Evolutionary conservation across 2,329 filamentous ascomycete genomes (phyloP).

Genomic region (Stenocarpella maydis): DNA sequence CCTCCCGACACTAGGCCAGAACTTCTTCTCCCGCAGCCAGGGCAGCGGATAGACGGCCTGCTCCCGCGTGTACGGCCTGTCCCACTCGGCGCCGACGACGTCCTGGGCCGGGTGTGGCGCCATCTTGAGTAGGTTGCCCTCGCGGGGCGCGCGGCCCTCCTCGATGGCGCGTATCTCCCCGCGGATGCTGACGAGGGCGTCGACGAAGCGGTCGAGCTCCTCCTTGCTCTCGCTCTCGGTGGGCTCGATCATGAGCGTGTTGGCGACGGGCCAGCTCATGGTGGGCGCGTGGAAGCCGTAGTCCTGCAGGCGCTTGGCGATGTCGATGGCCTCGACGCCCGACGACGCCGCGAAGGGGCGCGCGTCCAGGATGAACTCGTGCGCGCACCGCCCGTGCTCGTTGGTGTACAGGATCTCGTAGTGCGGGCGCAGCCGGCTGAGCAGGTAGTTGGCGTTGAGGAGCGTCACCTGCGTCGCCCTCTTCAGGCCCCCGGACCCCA

Average conservation of each 20-base stretch:
- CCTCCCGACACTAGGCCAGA: slow-evolving; percentile 89
- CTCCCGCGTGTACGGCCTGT: slow-evolving; percentile 81
- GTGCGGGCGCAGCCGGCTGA: slow-evolving; percentile 83
- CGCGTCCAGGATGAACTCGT: slow-evolving; percentile 95
- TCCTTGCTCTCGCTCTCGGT: slow-evolving; percentile 93
- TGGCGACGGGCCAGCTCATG: slow-evolving; percentile 95
- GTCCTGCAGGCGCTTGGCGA: slow-evolving; percentile 95
- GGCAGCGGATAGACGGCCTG: slow-evolving; percentile 86
- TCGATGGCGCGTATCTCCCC: slow-evolving; percentile 86
- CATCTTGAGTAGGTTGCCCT: slow-evolving; percentile 88
- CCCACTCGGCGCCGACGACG: slow-evolving; percentile 79
- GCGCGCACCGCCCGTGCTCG: slow-evolving; percentile 83
- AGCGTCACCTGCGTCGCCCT: slow-evolving; percentile 91
- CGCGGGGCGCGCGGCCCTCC: slow-evolving; percentile 76
- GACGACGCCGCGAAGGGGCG: slow-evolving; percentile 84
- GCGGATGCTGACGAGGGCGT: slow-evolving; percentile 87
- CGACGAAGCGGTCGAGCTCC: slow-evolving; percentile 92
- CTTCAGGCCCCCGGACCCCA: slow-evolving; percentile 83
- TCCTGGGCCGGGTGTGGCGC: slow-evolving; percentile 87
- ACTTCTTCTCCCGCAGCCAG: slow-evolving; percentile 93
- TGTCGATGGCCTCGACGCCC: slow-evolving; percentile 90
- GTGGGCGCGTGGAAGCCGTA: slow-evolving; percentile 98
- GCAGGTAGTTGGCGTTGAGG: slow-evolving; percentile 97
- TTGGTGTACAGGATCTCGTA: slow-evolving; percentile 97
- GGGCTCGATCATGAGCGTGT: slow-evolving; percentile 97